phyloP scores from a whole-genome alignment of 2,329 filamentous ascomycete species.

The Hypoxylon sp. region DNA sequence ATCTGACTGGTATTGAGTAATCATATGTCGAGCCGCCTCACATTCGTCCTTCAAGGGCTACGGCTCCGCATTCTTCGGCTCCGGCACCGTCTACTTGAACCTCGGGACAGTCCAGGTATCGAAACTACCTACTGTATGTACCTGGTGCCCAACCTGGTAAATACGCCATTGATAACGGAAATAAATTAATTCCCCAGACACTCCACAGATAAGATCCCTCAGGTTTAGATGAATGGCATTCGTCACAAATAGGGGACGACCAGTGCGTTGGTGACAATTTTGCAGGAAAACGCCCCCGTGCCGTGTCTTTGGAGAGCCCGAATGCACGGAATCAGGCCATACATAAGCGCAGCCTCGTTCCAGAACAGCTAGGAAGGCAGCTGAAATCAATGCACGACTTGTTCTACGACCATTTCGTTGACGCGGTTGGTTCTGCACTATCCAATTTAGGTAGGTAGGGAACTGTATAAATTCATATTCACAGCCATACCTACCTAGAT shows the following conservation, averaged over 20 bases:
- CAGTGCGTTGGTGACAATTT: background rate
- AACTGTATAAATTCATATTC: constrained; percentile 23
- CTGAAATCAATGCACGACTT: constrained; percentile 5
- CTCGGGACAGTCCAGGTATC: background rate
- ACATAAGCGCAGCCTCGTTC: background rate
- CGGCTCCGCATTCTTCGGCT: background rate
- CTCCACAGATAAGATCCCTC: constrained; percentile 26
- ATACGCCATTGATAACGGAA: constrained; percentile 21
- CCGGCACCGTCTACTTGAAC: background rate
- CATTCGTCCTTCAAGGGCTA: background rate
- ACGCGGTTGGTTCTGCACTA: constrained; percentile 1
- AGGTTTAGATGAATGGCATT: background rate
- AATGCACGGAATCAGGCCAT: constrained; percentile 3
- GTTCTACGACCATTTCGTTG: background rate
- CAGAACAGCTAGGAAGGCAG: constrained; percentile 10
- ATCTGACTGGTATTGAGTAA: constrained; percentile 9
- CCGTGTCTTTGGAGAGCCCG: background rate
- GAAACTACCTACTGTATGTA: background rate
- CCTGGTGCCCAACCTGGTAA: background rate
- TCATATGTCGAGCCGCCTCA: constrained; percentile 27
- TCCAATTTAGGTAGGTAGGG: constrained; percentile 16
- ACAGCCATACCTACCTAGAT: constrained; percentile 19
- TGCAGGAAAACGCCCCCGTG: background rate
- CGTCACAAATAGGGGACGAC: constrained; percentile 12
- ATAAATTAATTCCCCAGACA: constrained; percentile 32